Evolutionary conservation across 164 flowering plant genomes (phyloP).

Genomic region (Cinnamomum chago): DNA sequence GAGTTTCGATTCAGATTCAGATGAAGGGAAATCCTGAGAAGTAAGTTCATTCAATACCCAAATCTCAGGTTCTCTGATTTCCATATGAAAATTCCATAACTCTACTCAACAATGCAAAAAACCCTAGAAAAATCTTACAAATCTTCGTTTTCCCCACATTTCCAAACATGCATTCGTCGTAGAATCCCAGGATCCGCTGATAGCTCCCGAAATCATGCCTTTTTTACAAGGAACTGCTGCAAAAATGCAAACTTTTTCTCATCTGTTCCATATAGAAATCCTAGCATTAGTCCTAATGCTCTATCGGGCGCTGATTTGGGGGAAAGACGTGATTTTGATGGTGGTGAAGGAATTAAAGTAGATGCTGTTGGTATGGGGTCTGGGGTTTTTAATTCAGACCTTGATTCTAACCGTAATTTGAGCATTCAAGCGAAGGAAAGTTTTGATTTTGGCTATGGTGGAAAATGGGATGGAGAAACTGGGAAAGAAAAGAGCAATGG

Average conservation of each 20-base stretch:
- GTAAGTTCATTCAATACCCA: neutral
- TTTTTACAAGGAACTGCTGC: neutral
- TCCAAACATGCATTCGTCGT: neutral
- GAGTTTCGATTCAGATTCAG: too few species aligned
- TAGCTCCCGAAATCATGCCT: neutral
- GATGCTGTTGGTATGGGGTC: conserved; percentile 2
- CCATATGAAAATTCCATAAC: neutral
- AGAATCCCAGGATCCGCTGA: neutral
- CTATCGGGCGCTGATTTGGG: conserved; percentile 1
- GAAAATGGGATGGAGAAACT: conserved; percentile 12
- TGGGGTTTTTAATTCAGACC: neutral
- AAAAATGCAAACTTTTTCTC: conserved; percentile 17
- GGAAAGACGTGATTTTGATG: conserved; percentile 2
- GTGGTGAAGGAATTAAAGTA: conserved; percentile 9
- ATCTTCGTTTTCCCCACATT: neutral
- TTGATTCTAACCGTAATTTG: neutral
- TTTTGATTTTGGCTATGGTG: conserved; percentile 3
- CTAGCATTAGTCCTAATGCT: neutral
- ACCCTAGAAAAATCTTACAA: conserved; percentile 1
- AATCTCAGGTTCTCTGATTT: neutral
- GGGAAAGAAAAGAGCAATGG: neutral
- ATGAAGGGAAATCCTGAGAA: neutral
- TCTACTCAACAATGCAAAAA: neutral
- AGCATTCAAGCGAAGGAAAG: neutral
- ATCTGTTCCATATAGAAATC: conserved; percentile 20